Evolutionary conservation across 331 rosid species (phyloP), one percentile per base, ranked within the genome.

Genomic region (Prunus yedoensis): DNA sequence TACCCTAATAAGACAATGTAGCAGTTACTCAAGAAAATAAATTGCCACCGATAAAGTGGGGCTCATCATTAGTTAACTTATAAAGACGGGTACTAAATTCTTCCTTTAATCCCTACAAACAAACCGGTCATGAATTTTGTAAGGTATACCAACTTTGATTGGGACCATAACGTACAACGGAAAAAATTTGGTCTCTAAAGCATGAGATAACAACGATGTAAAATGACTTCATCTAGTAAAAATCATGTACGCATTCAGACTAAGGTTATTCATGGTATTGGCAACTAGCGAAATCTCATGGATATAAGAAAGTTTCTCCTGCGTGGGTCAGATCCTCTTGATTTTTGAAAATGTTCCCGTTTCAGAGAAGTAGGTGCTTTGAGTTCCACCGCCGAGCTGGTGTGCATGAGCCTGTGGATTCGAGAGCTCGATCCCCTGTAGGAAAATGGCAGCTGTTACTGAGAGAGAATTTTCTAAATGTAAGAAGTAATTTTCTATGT

Each of bases 361-460:
- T 89, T 95, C 99, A 14, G 97, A 95, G 75, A 95, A 92, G 80
- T 95, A 95, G 20, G 99, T 90, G 83, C 97, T 92, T 75, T 92
- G 99, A 64, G 92, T 90, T 83, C 97, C 99, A 70, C 90, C 81
- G 28, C 97, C 99, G 79, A 94, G 93, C 82, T 90, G 98, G 83
- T 94, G 93, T 20, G 90, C 90, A 84, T 87, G 95, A 74, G 97
- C 99, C 86, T 94, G 97, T 47, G 97, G 99, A 82, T 94, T 94
- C 14, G 97, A 70, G 53, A 94, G 96, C 87, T 94, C 97, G 28
- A 92, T 94, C n/a, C 99, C 99, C 97, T 94, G 90, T 16, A 84
- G 3, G 13, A 60, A 52, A 67, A 38, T 60, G 47, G 3, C 51
- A 12, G 43, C 45, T 70, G 58, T 27, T 69, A 74, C 18, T 71